Evolutionary conservation across 169 alveolate genomes (phyloP).

Genomic region (Miamiensis avidus): DNA sequence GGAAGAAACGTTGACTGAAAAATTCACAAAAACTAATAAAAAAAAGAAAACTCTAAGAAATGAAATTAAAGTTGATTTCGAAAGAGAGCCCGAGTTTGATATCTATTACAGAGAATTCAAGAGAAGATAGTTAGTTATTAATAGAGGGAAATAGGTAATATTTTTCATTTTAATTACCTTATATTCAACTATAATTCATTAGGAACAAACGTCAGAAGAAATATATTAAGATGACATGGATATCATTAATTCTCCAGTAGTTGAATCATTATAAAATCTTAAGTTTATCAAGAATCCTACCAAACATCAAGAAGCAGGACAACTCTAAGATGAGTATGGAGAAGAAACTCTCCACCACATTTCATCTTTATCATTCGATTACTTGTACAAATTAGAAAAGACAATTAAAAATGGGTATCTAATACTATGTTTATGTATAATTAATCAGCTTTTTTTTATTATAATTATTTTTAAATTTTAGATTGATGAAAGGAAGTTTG

Average conservation of each 20-base stretch:
- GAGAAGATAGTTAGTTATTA: neutral
- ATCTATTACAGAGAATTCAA: conserved; percentile 32
- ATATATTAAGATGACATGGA: no score
- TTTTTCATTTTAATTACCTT: no score
- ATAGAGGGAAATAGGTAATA: neutral
- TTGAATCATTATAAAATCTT: conserved; percentile 13
- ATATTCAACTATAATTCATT: no score
- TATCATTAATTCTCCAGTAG: no score
- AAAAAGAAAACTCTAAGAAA: neutral
- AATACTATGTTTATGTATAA: no score
- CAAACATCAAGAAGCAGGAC: conserved; percentile 22
- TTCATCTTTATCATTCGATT: conserved; percentile 16
- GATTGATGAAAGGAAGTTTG: conserved; percentile 19
- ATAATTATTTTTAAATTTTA: no score
- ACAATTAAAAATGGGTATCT: conserved; percentile 22
- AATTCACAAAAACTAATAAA: neutral
- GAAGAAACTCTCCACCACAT: conserved; percentile 34
- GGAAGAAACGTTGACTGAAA: neutral
- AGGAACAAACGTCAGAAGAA: no score
- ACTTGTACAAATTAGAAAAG: conserved; percentile 27
- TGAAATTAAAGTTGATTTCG: conserved; percentile 34
- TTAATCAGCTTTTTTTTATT: no score
- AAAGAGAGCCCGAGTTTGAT: conserved; percentile 42
- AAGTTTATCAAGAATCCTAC: conserved; percentile 44
- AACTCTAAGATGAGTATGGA: conserved; percentile 36